A percentile compares a stretch with the other conserved stretches of the same genome.
Evolutionary conservation across 768 basidiomycete species (phyloP).

Genomic region (Gelatoporia subvermispora): DNA sequence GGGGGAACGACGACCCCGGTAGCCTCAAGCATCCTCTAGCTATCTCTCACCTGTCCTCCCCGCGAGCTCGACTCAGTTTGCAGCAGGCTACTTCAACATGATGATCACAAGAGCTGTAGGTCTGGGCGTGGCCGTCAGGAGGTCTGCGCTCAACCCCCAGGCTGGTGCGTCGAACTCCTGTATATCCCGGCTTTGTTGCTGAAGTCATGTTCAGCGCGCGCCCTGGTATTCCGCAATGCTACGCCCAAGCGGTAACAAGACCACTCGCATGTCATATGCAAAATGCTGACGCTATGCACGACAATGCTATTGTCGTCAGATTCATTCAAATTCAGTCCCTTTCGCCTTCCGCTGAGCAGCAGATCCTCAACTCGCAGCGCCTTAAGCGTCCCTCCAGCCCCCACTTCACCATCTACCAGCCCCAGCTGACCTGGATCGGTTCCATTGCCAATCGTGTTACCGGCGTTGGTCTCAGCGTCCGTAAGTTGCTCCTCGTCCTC

Average conservation of each 20-base stretch:
- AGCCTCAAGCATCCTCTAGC: no score
- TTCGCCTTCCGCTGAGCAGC: constrained; percentile 48
- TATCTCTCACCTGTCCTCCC: no score
- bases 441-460: constrained; percentile 89
- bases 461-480: constrained; percentile 71
- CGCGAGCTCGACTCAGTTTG: neutral
- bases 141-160: constrained; percentile 35
- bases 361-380: constrained; percentile 85
- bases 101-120: constrained; percentile 50
- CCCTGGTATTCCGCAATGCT: constrained; percentile 15
- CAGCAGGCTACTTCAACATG: constrained; percentile 19
- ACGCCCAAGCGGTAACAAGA: constrained; percentile 18
- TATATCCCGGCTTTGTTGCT: neutral
- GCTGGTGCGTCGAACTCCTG: constrained; percentile 20
- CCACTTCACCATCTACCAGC: constrained; percentile 96
- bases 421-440: constrained; percentile 84
- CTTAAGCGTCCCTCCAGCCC: constrained; percentile 86
- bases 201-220: constrained; percentile 12
- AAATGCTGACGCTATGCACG: neutral
- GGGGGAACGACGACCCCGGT: no score
- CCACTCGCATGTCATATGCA: neutral
- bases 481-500: constrained; percentile 40
- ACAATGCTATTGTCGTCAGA: constrained; percentile 27
- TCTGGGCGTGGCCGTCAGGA: constrained; percentile 52
- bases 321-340: constrained; percentile 62